Evolutionary conservation across 805 yeast species (phyloP), one percentile per base, ranked within the genome.

Genomic region (Ogataea paradorogensis): DNA sequence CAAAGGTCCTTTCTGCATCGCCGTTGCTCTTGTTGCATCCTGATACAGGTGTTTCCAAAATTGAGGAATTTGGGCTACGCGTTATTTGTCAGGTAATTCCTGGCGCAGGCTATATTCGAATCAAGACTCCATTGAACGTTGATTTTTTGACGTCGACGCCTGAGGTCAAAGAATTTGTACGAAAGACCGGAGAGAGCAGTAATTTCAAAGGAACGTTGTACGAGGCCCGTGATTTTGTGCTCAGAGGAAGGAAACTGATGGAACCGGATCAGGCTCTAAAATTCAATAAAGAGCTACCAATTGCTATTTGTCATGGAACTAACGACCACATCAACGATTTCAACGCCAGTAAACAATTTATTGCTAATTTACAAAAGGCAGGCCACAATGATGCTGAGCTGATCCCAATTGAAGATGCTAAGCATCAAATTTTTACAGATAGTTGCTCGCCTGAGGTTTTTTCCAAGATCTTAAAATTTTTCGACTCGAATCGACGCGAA

Each of bases 1-100:
- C 65, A 24, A 77, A 76, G 0, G 69, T 75, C 30, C 60, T 72
- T 27, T 72, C 67, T 0, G 63, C 73, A 24, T 88, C 80, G 1
- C 95, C 95, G 1, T 68, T 81, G 45, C 66, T 84, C 27, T 42
- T 55, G 8, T 59, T 82, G 38, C 80, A 80, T 53, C 81, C 84
- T 10, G 67, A 71, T 15, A 71, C 87, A 0, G 59, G 67, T 32
- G 89, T 88, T n/a, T 69, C 71, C 39, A 42, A 61, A 20, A 9
- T 72, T 0, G 52, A 76, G 8, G 71, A 69, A 40, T 43, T 54
- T 5, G 33, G 69, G 6, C 67, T 73, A n/a, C 73, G 78, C 20
- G 24, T 70, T 2, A 57, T 65, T 4, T 65, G 70, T 32, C 58
- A 52, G 14, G 23, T 68, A 4, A 47, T 72, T 7, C 86, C 87